Conservation (phyloP, 139 green algal genomes). For the Coccomyxa sp. region DNA sequence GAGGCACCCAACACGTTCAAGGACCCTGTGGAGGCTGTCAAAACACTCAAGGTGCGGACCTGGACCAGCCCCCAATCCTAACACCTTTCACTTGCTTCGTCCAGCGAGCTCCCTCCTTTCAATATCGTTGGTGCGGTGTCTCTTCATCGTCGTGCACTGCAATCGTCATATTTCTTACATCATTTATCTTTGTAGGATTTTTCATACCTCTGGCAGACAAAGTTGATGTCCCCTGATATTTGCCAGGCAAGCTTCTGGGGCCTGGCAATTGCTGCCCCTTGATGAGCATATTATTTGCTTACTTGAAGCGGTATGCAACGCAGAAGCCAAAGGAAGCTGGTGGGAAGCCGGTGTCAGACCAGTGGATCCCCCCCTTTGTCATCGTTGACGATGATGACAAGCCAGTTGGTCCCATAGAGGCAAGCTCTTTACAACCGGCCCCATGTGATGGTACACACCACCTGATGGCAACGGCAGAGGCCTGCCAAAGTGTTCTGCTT, state of each 20-base stretch:
- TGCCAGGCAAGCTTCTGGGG: too few species aligned
- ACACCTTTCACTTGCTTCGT: too few species aligned
- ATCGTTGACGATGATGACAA: slow-evolving; percentile 69
- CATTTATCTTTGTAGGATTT: too few species aligned
- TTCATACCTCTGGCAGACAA: too few species aligned
- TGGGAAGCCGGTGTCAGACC: slow-evolving; percentile 60
- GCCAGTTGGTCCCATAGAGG: slow-evolving; percentile 71
- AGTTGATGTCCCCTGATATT: too few species aligned
- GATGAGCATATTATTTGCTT: too few species aligned
- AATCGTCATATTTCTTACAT: too few species aligned
- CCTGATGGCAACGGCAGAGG: neutral
- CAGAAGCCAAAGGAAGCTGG: slow-evolving; percentile 25
- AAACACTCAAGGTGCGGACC: slow-evolving; percentile 50
- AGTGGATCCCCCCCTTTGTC: slow-evolving; percentile 77
- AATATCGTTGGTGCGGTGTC: too few species aligned
- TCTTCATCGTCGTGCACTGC: too few species aligned
- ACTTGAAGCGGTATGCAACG: neutral
- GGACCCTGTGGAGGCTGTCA: slow-evolving; percentile 68
- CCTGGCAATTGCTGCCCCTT: too few species aligned
- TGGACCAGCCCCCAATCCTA: neutral
- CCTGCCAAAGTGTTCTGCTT: neutral
- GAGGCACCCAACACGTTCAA: slow-evolving; percentile 78
- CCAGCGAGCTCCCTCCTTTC: too few species aligned
- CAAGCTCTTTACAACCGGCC: neutral
- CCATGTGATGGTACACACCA: neutral